Evolutionary conservation across 345 rosid genomes (phyloP), one percentile per base, ranked within the genome.

Genomic region (Excoecaria cochinchinensis): DNA sequence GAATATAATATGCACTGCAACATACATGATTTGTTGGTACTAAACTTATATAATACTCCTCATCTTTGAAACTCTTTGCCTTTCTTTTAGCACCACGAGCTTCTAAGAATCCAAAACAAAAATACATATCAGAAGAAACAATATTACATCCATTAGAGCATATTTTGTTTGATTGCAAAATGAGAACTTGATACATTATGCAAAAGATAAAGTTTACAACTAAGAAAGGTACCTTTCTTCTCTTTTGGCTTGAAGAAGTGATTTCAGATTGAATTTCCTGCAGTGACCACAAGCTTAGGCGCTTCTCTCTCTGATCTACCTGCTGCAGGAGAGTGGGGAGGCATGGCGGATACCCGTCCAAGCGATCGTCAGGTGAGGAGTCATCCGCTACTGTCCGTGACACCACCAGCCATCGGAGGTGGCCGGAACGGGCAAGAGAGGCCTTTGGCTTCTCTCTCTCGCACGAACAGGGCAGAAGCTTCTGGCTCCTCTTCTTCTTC

Each of bases 11-110:
- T 19, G 58, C 14, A 13, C 4, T 0, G 38, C 61, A 66, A 79
- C 91, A 22, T 86, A 95, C 99, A 81, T 87, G 97, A 82, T 95
- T 89, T 64, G 85, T 79, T 25, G 97, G 99, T 75, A 95, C 85
- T 46, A 97, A 84, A 77, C 97, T 95, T 74, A 95, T 93, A 78
- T 53, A 95, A 82, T 56, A 84, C 46, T 95, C 98, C 82, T 95
- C 95, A 70, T 91, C 99, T 88, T 85, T 95, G 93, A 87, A 95
- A 72, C 50, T 87, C 79, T 77, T 82, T n/a, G 87, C 91, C 86
- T 90, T 93, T 79, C 97, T 87, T 86, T 95, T 93, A 62, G 85
- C 77, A 83, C 97, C 83, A 16, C 72, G 71, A 53, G 72, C 80
- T 67, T 62, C 87, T 83, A 77, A 76, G 67, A 44, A 53, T 76